phyloP scores from a whole-genome alignment of 164 flowering plant species.

The Paratinospora sagittata region DNA sequence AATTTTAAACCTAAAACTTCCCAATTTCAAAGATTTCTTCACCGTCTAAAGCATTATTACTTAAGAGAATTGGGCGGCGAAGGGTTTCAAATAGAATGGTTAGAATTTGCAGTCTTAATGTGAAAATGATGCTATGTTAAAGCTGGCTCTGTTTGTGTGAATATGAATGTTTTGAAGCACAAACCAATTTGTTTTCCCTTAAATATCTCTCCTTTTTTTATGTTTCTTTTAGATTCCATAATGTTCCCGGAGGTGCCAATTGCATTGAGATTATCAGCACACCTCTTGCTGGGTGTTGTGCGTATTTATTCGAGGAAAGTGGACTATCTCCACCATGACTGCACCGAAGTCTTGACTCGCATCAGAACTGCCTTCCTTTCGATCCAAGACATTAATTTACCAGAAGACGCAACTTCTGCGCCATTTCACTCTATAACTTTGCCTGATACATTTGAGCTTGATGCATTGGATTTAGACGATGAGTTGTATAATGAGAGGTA shows the following conservation, averaged over 20 bases:
- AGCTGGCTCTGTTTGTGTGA: no score
- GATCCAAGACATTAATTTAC: slow-evolving; percentile 39
- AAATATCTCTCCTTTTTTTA: neutral
- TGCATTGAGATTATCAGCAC: slow-evolving; percentile 77
- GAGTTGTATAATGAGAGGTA: slow-evolving; percentile 29
- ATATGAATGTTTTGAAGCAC: neutral
- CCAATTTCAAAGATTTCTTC: no score
- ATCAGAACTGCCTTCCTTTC: slow-evolving; percentile 40
- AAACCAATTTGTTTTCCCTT: neutral
- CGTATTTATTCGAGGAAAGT: slow-evolving; percentile 89
- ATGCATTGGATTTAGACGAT: slow-evolving; percentile 47
- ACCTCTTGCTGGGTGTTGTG: slow-evolving; percentile 85
- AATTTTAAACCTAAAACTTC: no score
- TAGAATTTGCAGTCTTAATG: no score
- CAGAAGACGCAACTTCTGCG: slow-evolving; percentile 61
- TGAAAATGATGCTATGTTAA: no score
- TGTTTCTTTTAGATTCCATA: slow-evolving; percentile 43
- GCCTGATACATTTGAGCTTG: slow-evolving; percentile 68
- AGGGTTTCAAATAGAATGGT: no score
- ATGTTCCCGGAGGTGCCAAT: slow-evolving; percentile 82
- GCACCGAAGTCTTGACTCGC: slow-evolving; percentile 31
- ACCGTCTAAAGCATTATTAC: no score
- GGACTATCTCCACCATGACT: slow-evolving; percentile 64
- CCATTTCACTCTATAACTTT: slow-evolving; percentile 65
- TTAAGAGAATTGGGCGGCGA: no score